Percentiles rank a stretch among this genome's conserved stretches.
Conservation (phyloP, 2,329 filamentous ascomycete species). For the Echinosphaeria canescens region DNA sequence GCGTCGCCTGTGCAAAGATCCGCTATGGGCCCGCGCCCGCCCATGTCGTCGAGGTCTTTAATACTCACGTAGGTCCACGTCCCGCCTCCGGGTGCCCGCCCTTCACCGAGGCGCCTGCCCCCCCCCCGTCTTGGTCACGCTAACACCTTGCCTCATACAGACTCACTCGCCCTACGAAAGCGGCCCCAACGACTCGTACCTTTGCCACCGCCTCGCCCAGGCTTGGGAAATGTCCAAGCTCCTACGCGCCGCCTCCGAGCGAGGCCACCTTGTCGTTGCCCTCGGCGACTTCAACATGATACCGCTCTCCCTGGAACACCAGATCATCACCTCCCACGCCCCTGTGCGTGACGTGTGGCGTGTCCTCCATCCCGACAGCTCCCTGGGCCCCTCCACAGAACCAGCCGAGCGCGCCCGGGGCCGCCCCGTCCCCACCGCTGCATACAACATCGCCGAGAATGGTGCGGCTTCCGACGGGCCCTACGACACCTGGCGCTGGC, state of each 20-base stretch:
- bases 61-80: conserved; percentile 57
- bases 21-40: conserved; percentile 39
- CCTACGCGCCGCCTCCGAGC: conserved; percentile 58
- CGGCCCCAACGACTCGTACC: conserved; percentile 63
- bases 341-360: conserved; percentile 73
- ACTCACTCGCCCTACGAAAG: conserved; percentile 73
- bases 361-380: conserved; percentile 62
- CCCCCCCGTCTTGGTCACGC: neutral
- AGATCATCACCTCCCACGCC: conserved; percentile 57
- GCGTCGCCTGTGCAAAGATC: conserved; percentile 67
- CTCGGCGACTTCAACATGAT: conserved; percentile 95
- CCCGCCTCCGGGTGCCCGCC: conserved; percentile 1
- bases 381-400: conserved; percentile 51
- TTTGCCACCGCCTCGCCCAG: conserved; percentile 78
- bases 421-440: conserved; percentile 48
- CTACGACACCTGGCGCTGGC: conserved; percentile 90
- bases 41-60: conserved; percentile 73
- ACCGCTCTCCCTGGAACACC: conserved; percentile 68
- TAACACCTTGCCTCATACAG: conserved; percentile 8
- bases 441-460: conserved; percentile 59
- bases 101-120: neutral
- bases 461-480: conserved; percentile 73
- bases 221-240: conserved; percentile 90
- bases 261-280: conserved; percentile 66
- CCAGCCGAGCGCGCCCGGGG: conserved; percentile 42